phyloP scores from a whole-genome alignment of 805 yeast genomes.

The Candida sonorensis region DNA sequence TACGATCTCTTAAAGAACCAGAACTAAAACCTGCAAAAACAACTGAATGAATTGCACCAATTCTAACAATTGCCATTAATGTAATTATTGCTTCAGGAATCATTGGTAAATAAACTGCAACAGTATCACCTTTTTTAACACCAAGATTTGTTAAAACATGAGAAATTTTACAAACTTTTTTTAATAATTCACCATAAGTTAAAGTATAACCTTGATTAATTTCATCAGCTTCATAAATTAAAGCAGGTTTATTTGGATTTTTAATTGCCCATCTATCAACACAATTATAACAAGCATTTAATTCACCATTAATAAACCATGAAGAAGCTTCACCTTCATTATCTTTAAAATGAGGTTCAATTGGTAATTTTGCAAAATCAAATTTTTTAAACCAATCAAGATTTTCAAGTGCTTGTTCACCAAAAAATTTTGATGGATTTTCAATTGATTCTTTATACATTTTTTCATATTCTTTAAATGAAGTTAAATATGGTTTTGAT shows the following conservation, averaged over 20 bases:
- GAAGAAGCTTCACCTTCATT: slow-evolving; percentile 46
- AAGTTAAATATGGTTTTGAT: slow-evolving; percentile 38
- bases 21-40: slow-evolving; percentile 96
- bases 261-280: slow-evolving; percentile 92
- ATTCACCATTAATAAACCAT: slow-evolving; percentile 76
- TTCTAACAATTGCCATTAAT: slow-evolving; percentile 86
- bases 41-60: slow-evolving; percentile 95
- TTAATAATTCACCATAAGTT: slow-evolving; percentile 81
- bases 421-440: slow-evolving; percentile 49
- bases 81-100: slow-evolving; percentile 93
- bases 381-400: slow-evolving; percentile 51
- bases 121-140: slow-evolving; percentile 85
- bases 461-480: slow-evolving; percentile 42
- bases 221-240: slow-evolving; percentile 93
- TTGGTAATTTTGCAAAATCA: slow-evolving; percentile 39
- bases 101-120: slow-evolving; percentile 96
- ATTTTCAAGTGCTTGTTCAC: slow-evolving; percentile 41
- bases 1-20: slow-evolving; percentile 86
- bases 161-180: slow-evolving; percentile 81
- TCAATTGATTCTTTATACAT: slow-evolving; percentile 50
- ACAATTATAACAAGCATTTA: slow-evolving; percentile 86
- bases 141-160: slow-evolving; percentile 81
- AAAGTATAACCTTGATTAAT: slow-evolving; percentile 63
- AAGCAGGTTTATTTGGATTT: slow-evolving; percentile 78
- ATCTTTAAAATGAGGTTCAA: slow-evolving; percentile 35